Evolutionary conservation across 1,284 basidiomycete species (phyloP), one percentile per base, ranked within the genome.

Genomic region (Apiotrichum gamsii): DNA sequence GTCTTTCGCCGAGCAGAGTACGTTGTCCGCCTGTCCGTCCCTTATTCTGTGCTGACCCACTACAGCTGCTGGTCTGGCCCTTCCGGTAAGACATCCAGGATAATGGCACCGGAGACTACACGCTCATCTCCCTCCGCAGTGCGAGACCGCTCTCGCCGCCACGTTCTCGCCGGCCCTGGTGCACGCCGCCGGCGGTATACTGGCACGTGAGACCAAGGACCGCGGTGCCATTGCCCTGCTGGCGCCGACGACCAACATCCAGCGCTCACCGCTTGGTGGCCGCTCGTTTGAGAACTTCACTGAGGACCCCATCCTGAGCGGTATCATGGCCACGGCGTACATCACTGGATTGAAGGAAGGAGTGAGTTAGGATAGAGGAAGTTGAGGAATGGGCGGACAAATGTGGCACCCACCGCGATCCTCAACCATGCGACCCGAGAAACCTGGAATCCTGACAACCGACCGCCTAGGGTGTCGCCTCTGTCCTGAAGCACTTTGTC

Each of bases 301-400:
- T 0, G 85, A 87, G 64, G 85, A 88, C 59, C 85, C 85, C 3
- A 66, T 79, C 51, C 75, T 86, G 11, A 82, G 82, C 20, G 85
- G 85, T 18, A 72, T 77, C 52, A 76, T 85, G 39, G 79, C 84
- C 2, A 78, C 83, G 2, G 78, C 83, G 9, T 87, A 85, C 56
- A 77, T 86, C 29, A 80, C 80, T 35, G 85, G 85, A 20, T 76
- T 85, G 1, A 85, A 87, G 64, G 77, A 70, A 25, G 11, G 11
- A 6, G 25, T 28, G 25, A 28, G 25, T 28, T 6, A 6, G 25
- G 25, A n/a, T n/a, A n/a, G n/a, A n/a, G n/a, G n/a, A n/a, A n/a
- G n/a, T n/a, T n/a, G n/a, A n/a, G n/a, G n/a, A n/a, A n/a, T n/a
- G n/a, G n/a, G n/a, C n/a, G n/a, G n/a, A n/a, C n/a, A n/a, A n/a